A percentile compares a stretch with the other conserved stretches of the same genome.
phyloP scores from a whole-genome alignment of 371 early-diverging fungal genomes.

The Actinomortierella ambigua region DNA sequence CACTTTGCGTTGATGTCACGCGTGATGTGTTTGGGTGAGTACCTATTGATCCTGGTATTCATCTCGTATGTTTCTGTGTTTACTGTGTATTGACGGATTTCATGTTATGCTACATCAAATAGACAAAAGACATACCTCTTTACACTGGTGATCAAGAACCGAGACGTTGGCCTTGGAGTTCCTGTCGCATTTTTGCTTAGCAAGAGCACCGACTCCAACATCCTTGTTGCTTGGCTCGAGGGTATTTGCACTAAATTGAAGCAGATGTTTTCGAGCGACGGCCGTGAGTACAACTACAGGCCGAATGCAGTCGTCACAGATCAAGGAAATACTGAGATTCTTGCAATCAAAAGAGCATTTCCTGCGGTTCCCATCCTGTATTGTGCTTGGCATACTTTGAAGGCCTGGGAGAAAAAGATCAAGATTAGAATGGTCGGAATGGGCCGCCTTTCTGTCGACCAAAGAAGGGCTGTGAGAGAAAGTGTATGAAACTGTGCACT shows the following conservation, averaged over 20 bases:
- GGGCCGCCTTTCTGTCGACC: neutral
- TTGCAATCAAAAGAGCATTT: constrained; percentile 10
- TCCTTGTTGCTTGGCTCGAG: constrained; percentile 9
- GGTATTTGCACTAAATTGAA: constrained; percentile 11
- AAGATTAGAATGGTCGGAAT: constrained; percentile 2
- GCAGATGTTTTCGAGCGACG: constrained; percentile 8
- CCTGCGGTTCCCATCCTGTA: constrained; percentile 10
- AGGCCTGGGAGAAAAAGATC: constrained; percentile 13
- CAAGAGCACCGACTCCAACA: neutral
- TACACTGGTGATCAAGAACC: constrained; percentile 21
- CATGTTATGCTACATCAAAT: neutral
- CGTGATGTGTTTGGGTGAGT: constrained; percentile 15
- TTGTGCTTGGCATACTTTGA: constrained; percentile 23
- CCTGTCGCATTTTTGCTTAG: constrained; percentile 8
- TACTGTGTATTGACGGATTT: neutral
- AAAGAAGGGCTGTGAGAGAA: constrained; percentile 5
- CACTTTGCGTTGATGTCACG: constrained; percentile 17
- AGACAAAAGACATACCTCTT: constrained; percentile 7
- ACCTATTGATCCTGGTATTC: neutral
- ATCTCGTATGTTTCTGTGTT: neutral
- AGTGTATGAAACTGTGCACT: constrained; percentile 2
- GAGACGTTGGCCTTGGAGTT: constrained; percentile 8
- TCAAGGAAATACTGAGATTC: constrained; percentile 18
- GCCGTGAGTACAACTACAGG: constrained; percentile 4
- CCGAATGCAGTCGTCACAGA: constrained; percentile 16